Base-by-base conservation (phyloP, 257 asterid species). In the Scutellaria baicalensis region DNA sequence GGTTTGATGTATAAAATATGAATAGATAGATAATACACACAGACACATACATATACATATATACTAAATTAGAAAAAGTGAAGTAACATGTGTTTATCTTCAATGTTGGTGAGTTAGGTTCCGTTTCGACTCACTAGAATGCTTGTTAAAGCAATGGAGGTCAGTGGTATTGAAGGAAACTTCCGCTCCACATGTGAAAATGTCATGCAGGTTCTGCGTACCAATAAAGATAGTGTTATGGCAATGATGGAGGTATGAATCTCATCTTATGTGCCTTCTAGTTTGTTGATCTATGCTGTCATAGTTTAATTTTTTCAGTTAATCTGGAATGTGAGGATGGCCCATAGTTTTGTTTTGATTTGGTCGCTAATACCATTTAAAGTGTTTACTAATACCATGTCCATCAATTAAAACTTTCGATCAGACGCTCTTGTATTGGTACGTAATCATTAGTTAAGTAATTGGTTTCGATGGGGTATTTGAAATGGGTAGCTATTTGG, bases 131-230 rank as follows among this genome's bases (percentile, higher is more conserved):
- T 94, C 59, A 94, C 99, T 20, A 89, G 99, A 82, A 94, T 94
- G 99, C 99, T 91, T 66, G 95, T 89, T 71, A 94, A 91, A 83
- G 99, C 99, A 78, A 94, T 94, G 99, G 99, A 94, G 85, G 97
- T 94, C 74, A 94, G 99, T 77, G 99, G 99, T 56, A 86, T 94
- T 57, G 99, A 94, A 82, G 99, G 99, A 68, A 91, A 90, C 78
- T 94, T 94, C 80, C 93, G 97, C 63, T 91, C 96, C 43, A 94
- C 99, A 13, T 94, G 99, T 75, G 99, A 91, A 80, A 88, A 74
- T 82, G 99, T 94, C 73, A 89, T 94, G 97, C 97, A 94, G 84
- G 99, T 94, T 71, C 89, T 94, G 66, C 91, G 97, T 39, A 83
- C 96, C 42, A 83, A 94, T 79, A 91, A 88, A 79, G 95, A 94